These are phyloP conservation scores for Themeda triandra DNA, from an alignment of 176 grass and related monocot genomes.

Conservation along the genomic window DNA sequence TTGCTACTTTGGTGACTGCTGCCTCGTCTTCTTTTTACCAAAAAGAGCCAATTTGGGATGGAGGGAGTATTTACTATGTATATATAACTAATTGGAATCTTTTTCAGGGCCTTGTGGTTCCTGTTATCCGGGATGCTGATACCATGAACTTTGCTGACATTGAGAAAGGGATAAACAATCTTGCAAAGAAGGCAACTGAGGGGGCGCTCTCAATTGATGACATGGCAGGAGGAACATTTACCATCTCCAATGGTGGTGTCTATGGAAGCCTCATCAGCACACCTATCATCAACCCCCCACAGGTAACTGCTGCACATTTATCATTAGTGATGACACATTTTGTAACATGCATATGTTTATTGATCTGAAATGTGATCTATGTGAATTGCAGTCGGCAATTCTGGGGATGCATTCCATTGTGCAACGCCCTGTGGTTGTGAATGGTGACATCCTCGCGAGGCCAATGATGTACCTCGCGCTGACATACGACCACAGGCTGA, in stretches of 20 bases:
- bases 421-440: conserved; percentile 61
- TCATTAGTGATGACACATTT: neutral
- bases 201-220: too few species aligned
- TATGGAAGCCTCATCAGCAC: conserved; percentile 87
- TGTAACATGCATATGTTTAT: neutral
- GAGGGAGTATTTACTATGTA: neutral
- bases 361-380: neutral
- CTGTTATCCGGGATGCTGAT: conserved; percentile 77
- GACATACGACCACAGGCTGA: conserved; percentile 82
- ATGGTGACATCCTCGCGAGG: conserved; percentile 54
- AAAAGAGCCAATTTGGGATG: neutral
- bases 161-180: too few species aligned
- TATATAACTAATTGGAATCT: conserved; percentile 1
- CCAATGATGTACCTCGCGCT: conserved; percentile 83
- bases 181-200: too few species aligned
- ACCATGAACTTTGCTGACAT: too few species aligned
- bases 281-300: conserved; percentile 83
- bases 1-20: neutral
- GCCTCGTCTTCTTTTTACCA: neutral
- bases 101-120: conserved; percentile 74
- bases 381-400: conserved; percentile 66
- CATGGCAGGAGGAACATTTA: too few species aligned
- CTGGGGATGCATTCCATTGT: conserved; percentile 88
- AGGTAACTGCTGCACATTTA: conserved; percentile 28
- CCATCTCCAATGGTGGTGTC: too few species aligned